Evolutionary conservation across 176 grass and related monocot genomes (phyloP), one percentile per base, ranked within the genome.

Genomic region (Eragrostis nindensis): DNA sequence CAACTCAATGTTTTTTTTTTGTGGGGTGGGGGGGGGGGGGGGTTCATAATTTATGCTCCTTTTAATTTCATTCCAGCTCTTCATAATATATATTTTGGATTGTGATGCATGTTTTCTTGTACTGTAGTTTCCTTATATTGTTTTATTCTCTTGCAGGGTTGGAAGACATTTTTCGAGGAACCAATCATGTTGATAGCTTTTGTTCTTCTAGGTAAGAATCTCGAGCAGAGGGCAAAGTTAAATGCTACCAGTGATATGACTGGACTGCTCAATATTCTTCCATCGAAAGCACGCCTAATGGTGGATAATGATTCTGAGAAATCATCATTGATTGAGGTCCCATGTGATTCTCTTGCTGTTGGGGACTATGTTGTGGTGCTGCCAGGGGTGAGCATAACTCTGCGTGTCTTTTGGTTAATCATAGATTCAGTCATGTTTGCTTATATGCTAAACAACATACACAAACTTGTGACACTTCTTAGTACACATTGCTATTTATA

Each of bases 131-230:
- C 44, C 54, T 85, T 68, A 82, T 78, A 86, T 45, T 39, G 26
- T 87, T 53, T 76, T 24, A 24, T 73, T 85, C 46, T 78, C 69
- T 74, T 90, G 83, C 81, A 99, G 96, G 96, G 92, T 43, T 99
- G 96, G 96, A 95, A 93, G 80, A 95, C 92, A 78, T 95, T 99
- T 86, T 99, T 99, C 82, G 96, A 99, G 79, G 96, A 99, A 81
- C 96, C 90, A 48, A 77, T 99, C 84, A 95, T 99, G 96, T 68
- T 98, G 75, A 95, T 99, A 89, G 96, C 96, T 91, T 99, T 99
- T 72, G 90, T 99, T 78, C 86, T 99, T 65, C 67, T 99, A 68
- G 96, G 96, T 41, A 99, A 95, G 81, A 99, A 99, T 87, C 90
- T 95, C 71, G 96, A 99, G 74, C 92, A 86, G 74, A 93, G 96